Base-by-base conservation (phyloP, 352 stramenopile species). In the Globisporangium parvum region DNA sequence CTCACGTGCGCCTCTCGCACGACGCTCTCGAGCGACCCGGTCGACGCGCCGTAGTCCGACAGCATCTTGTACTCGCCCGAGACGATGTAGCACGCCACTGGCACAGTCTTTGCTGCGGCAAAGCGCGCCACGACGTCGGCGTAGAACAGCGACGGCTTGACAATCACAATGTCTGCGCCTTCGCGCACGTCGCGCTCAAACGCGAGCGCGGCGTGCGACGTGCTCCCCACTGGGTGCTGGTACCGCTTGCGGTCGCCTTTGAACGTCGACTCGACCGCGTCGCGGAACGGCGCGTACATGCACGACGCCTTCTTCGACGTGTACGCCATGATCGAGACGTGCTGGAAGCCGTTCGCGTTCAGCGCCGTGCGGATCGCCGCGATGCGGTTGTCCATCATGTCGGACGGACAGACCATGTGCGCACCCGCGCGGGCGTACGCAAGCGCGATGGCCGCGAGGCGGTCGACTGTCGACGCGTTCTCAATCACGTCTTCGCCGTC, bases 21-120 rank as follows among this genome's bases (percentile, higher is more conserved):
- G 57, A 96, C 85, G 44, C 70, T 75, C 55, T 95, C 85, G 39
- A 95, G 71, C 55, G 85, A 92, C 47, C 83, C 61, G 44, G 85
- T 91, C 37, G 79, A 82, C 56, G 83, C 80, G 47, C 83, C 87
- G 63, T 96, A 96, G 70, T 96, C 96, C 70, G 97, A 98, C 52
- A 99, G 80, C 97, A 99, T 99, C 72, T 98, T 97, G 87, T 99
- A 99, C 77, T 99, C 97, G 64, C 97, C 97, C 58, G 90, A 98
- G 50, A 99, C 97, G 66, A 99, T 87, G 82, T 99, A 99, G 58
- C 96, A 98, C 28, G 96, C 93, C 60, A 99, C 96, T 0, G 97
- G 97, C 56, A 99, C 76, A 48, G 80, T 77, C 50, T 95, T 91
- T 62, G 88, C 87, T 58, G 92, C 81, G 35, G 95, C 95, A 40